Evolutionary conservation across 169 alveolate genomes (phyloP).

Genomic region (Cyclospora cayetanensis): DNA sequence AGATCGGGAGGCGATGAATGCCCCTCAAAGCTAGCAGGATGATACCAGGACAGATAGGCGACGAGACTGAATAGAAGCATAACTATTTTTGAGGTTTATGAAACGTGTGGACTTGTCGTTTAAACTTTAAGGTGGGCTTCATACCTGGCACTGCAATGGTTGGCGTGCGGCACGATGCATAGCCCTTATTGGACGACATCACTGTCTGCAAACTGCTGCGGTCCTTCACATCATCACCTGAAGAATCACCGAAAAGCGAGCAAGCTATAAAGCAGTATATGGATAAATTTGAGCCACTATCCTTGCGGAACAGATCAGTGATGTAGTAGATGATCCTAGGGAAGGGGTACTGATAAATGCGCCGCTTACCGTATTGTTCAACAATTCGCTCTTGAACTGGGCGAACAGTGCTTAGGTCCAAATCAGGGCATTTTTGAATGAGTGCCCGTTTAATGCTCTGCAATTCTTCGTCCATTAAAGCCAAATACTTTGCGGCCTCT

Average conservation of each 20-base stretch:
- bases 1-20: no score
- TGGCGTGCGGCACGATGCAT: slow-evolving; percentile 64
- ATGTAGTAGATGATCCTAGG: no score
- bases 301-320: no score
- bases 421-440: not conserved
- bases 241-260: no score
- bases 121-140: no score
- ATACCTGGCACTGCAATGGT: slow-evolving; percentile 47
- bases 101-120: no score
- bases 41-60: no score
- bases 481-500: slow-evolving; percentile 51
- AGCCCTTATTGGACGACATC: slow-evolving; percentile 48
- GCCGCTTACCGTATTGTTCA: slow-evolving; percentile 57
- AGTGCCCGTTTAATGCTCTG: slow-evolving; percentile 54
- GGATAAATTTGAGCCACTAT: not conserved
- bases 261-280: no score
- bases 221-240: slow-evolving; percentile 63
- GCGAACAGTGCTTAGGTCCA: slow-evolving; percentile 53
- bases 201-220: slow-evolving; percentile 27
- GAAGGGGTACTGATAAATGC: not conserved
- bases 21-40: no score
- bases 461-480: slow-evolving; percentile 36
- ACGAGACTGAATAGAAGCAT: no score
- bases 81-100: no score
- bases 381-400: slow-evolving; percentile 70